phyloP scores from a whole-genome alignment of 805 yeast genomes.

The Wickerhamomyces canadensis region DNA sequence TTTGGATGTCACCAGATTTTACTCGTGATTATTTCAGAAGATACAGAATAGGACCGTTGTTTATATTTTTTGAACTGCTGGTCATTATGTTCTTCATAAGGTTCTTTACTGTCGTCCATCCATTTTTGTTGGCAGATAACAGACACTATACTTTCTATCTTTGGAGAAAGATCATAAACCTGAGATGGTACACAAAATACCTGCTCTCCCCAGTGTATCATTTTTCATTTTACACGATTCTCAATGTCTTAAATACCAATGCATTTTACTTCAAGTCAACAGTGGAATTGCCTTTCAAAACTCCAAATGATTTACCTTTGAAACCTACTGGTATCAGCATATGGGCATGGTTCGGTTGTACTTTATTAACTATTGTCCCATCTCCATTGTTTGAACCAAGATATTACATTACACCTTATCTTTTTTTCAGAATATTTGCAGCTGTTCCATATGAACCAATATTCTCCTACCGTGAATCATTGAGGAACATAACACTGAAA shows the following conservation, averaged over 20 bases:
- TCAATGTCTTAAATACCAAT: conserved; percentile 30
- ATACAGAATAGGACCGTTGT: conserved; percentile 23
- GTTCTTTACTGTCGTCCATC: conserved; percentile 72
- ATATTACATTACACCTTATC: conserved; percentile 78
- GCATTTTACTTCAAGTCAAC: conserved; percentile 30
- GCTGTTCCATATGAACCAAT: conserved; percentile 32
- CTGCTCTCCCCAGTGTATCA: conserved; percentile 67
- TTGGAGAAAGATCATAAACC: conserved; percentile 59
- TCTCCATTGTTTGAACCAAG: conserved; percentile 94
- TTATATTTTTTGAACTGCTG: conserved; percentile 25
- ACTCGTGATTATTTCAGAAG: conserved; percentile 34
- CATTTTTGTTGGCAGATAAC: conserved; percentile 89
- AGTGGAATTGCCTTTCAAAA: conserved; percentile 31
- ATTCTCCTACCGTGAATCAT: conserved; percentile 15
- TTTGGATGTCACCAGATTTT: conserved; percentile 51
- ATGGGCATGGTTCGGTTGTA: conserved; percentile 46
- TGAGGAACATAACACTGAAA: conserved; percentile 18
- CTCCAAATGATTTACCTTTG: conserved; percentile 29
- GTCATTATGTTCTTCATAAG: conserved; percentile 43
- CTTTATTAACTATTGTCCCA: conserved; percentile 64
- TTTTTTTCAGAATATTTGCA: conserved; percentile 64
- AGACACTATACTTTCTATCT: conserved; percentile 90
- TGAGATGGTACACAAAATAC: conserved; percentile 40
- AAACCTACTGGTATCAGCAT: conserved; percentile 43
- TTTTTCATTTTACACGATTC: conserved; percentile 37